Evolutionary conservation across 305 asterid genomes (phyloP).

Genomic region (Fraxinus xanthoxyloides): DNA sequence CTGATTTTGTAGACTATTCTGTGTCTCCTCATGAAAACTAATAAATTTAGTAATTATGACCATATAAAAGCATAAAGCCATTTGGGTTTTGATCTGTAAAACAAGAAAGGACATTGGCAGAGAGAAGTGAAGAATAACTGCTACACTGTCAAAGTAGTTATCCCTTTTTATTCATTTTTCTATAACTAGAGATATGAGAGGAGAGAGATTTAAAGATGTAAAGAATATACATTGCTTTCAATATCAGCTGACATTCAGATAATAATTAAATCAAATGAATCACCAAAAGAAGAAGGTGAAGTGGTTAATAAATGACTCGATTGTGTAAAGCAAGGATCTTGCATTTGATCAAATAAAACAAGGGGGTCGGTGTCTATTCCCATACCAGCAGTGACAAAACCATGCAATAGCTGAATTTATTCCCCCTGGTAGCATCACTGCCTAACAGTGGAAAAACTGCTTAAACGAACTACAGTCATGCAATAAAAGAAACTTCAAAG

Average conservation of each 20-base stretch:
- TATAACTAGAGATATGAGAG: neutral
- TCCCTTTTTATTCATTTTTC: neutral
- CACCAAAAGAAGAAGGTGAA: neutral
- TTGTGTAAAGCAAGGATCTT: neutral
- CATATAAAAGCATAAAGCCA: constrained; percentile 3
- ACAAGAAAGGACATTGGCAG: neutral
- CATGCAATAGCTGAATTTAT: neutral
- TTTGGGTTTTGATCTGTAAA: constrained; percentile 3
- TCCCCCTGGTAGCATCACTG: neutral
- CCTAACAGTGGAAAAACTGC: neutral
- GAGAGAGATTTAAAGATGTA: constrained; percentile 1
- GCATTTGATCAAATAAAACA: neutral
- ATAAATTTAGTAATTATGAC: constrained; percentile 2
- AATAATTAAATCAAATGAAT: neutral
- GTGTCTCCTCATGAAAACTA: neutral
- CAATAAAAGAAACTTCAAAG: neutral
- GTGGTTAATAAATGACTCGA: neutral
- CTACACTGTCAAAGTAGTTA: neutral
- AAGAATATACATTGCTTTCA: neutral
- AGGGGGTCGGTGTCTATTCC: neutral
- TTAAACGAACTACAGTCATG: neutral
- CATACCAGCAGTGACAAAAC: neutral
- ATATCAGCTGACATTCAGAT: neutral
- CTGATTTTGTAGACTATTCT: neutral
- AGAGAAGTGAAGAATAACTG: constrained; percentile 2